Evolutionary conservation across 352 stramenopile species (phyloP), one percentile per base, ranked within the genome.

Genomic region (Phytophthora kernoviae): DNA sequence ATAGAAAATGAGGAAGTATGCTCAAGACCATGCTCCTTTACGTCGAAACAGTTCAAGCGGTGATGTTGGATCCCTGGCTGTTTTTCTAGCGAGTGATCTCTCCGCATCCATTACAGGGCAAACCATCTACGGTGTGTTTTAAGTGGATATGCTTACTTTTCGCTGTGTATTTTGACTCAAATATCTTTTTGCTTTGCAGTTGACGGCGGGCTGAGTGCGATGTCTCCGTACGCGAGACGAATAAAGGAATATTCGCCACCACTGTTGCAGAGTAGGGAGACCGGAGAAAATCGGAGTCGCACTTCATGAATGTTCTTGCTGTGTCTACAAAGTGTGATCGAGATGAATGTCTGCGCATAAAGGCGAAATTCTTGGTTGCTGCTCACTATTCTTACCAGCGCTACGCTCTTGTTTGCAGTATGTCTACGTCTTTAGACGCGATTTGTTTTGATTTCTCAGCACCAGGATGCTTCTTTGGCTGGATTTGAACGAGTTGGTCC

Each of bases 51-150:
- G 86, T 33, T 88, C 79, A 5, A 78, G 59, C 5, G 56, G 60
- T 2, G 89, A 98, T 63, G 86, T 97, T 9, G 93, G 85, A 20
- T 76, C 90, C 8, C 62, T 91, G 2, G 76, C 92, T 0, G 71
- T 75, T 8, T 97, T 96, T 57, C 54, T 98, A 1, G 87, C 88
- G 34, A 91, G 77, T 43, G 77, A 93, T 45, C 33, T 85, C 17
- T 73, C 85, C 8, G 72, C 69, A 5, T 78, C 83, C 5, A 91
- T 98, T 53, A 97, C 88, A 3, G 93, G 88, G 1, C 93, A 98
- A 74, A 96, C 83, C 15, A 81, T 98, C 40, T 94, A 94, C 67
- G 88, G 84, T 93, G 24, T 20, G 78, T 70, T 41, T 27, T 1
- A 22, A 5, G 15, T 58, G 20, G 36, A 2, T 32, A 20, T 41